These are phyloP conservation scores for Fusarium hostae DNA, from an alignment of 2,329 filamentous ascomycete genomes.

Conservation along the genomic window DNA sequence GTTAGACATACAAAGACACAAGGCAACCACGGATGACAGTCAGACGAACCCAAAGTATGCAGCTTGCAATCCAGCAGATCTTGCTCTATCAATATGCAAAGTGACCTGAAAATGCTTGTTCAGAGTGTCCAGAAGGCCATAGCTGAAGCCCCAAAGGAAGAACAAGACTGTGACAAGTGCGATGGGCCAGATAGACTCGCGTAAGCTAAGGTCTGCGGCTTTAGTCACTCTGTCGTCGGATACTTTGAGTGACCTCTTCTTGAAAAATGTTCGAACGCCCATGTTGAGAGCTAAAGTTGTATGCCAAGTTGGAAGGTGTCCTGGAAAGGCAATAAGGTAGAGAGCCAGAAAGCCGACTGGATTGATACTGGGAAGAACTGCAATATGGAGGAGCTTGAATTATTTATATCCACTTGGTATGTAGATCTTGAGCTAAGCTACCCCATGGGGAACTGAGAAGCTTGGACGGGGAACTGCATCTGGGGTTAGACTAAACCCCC, in stretches of 20 bases:
- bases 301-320: accelerated
- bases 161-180: conserved; percentile 62
- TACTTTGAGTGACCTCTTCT: conserved; percentile 57
- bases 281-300: conserved; percentile 42
- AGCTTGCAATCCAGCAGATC: conserved; percentile 59
- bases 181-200: conserved; percentile 74
- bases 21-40: conserved; percentile 38
- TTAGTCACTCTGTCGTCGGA: conserved; percentile 55
- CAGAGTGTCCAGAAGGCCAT: conserved; percentile 60
- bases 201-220: conserved; percentile 68
- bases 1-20: conserved; percentile 9
- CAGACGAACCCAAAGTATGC: conserved; percentile 65
- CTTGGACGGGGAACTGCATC: neutral
- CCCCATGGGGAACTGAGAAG: neutral
- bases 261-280: conserved; percentile 58
- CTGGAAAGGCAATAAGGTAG: too few relatives aligned
- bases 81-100: conserved; percentile 56
- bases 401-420: neutral
- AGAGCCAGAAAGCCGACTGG: neutral
- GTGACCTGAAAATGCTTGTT: conserved; percentile 62
- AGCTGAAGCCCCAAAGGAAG: conserved; percentile 61
- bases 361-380: neutral
- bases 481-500: neutral
- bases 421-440: neutral
- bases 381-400: neutral